Percentiles rank a stretch among this genome's conserved stretches.
Conservation (phyloP, 306 rosid genomes). For the Medicago ruthenica region DNA sequence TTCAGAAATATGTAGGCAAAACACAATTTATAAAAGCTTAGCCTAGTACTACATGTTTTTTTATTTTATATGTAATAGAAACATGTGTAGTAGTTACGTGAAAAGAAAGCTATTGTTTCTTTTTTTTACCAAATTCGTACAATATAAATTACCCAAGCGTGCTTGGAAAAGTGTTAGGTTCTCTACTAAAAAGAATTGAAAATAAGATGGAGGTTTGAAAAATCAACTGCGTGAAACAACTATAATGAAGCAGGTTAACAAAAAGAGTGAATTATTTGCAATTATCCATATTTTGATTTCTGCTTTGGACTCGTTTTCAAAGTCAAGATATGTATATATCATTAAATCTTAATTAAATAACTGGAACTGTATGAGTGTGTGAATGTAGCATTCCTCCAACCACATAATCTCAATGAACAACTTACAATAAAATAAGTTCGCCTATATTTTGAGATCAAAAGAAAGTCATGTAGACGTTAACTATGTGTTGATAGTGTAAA, state of each 20-base stretch:
- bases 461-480: too few relatives aligned
- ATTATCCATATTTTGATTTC: neutral
- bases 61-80: neutral
- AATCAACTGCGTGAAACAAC: neutral
- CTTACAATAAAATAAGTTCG: too few relatives aligned
- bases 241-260: neutral
- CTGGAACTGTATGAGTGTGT: neutral
- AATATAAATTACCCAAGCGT: neutral
- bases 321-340: too few relatives aligned
- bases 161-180: conserved; percentile 2
- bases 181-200: neutral
- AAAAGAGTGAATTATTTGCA: neutral
- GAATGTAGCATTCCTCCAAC: neutral
- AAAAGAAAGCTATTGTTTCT: neutral
- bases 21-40: too few relatives aligned
- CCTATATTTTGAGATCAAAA: too few relatives aligned
- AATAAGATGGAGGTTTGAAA: neutral
- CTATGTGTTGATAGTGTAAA: too few relatives aligned
- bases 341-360: too few relatives aligned
- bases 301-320: neutral
- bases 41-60: conserved; percentile 1
- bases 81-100: conserved; percentile 4
- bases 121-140: conserved; percentile 13
- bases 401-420: neutral
- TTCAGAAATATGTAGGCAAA: too few relatives aligned